Conservation (phyloP, 768 basidiomycete genomes). For the Cystofilobasidium capitatum region DNA sequence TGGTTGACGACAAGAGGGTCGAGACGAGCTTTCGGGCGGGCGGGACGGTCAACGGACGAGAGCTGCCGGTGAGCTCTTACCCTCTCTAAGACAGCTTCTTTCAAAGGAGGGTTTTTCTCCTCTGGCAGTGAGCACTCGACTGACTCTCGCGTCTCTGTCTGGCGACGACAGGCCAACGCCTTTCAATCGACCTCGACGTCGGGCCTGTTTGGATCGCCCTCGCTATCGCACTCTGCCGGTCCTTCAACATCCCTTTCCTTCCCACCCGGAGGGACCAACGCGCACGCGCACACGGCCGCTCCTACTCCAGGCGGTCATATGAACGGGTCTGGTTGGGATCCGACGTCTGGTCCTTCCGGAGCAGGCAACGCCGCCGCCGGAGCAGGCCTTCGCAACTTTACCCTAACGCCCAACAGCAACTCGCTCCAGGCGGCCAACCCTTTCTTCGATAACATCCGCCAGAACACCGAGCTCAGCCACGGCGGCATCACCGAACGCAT, state of each 20-base stretch:
- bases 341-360: neutral
- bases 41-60: conserved; percentile 22
- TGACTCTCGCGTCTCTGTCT: neutral
- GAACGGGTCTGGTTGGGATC: neutral
- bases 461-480: conserved; percentile 68
- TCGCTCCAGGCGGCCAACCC: conserved; percentile 56
- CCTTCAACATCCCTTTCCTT: neutral
- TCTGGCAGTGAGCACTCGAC: neutral
- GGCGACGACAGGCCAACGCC: conserved; percentile 19
- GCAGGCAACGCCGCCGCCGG: too few relatives aligned
- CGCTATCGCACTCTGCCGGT: neutral
- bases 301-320: neutral
- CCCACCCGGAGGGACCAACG: neutral
- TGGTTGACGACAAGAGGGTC: neutral
- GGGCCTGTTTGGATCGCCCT: neutral
- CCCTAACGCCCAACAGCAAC: neutral
- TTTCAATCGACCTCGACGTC: conserved; percentile 15
- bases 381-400: neutral
- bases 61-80: conserved; percentile 19
- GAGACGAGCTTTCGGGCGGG: conserved; percentile 4
- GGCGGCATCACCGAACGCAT: conserved; percentile 63
- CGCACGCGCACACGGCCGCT: neutral
- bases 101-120: too few relatives aligned
- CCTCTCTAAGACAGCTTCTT: neutral
- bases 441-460: conserved; percentile 83